Conservation (phyloP, 2,329 filamentous ascomycete species). For the Setomelanomma holmii region DNA sequence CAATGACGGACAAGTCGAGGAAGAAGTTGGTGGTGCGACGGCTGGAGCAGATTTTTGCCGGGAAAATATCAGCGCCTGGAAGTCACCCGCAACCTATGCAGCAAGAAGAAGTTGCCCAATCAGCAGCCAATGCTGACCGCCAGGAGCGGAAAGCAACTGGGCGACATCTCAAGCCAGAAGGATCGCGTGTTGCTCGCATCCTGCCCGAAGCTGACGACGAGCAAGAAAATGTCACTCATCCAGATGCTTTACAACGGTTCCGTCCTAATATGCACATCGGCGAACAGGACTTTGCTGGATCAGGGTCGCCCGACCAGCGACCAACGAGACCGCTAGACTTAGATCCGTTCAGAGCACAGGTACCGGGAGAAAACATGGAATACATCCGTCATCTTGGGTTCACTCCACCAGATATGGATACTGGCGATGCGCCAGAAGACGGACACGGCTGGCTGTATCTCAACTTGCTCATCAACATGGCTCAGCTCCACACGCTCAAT, state of each 20-base stretch:
- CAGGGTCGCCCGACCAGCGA: conserved; percentile 68
- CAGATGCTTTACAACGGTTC: conserved; percentile 27
- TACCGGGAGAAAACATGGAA: conserved; percentile 78
- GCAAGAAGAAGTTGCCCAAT: conserved; percentile 64
- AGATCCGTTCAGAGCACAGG: conserved; percentile 77
- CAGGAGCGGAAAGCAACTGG: conserved; percentile 51
- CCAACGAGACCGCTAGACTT: conserved; percentile 79
- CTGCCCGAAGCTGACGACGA: conserved; percentile 38
- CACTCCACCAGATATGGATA: conserved; percentile 63
- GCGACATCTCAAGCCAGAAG: conserved; percentile 46
- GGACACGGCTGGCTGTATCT: conserved; percentile 84
- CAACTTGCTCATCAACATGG: conserved; percentile 80
- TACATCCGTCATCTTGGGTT: conserved; percentile 79
- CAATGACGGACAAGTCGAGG: conserved; percentile 75
- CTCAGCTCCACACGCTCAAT: conserved; percentile 84
- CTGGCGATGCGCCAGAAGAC: conserved; percentile 61
- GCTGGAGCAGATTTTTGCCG: conserved; percentile 82
- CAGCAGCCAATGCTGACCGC: conserved; percentile 58
- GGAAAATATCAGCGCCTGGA: conserved; percentile 60
- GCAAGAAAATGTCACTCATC: conserved; percentile 9
- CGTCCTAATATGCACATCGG: conserved; percentile 20
- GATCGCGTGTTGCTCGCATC: conserved; percentile 56
- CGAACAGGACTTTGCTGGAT: conserved; percentile 37
- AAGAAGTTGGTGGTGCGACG: conserved; percentile 79
- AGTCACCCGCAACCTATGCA: conserved; percentile 60